Evolutionary conservation across 2,329 filamentous ascomycete species (phyloP), one percentile per base, ranked within the genome.

Genomic region (Raffaelea ambrosiae): DNA sequence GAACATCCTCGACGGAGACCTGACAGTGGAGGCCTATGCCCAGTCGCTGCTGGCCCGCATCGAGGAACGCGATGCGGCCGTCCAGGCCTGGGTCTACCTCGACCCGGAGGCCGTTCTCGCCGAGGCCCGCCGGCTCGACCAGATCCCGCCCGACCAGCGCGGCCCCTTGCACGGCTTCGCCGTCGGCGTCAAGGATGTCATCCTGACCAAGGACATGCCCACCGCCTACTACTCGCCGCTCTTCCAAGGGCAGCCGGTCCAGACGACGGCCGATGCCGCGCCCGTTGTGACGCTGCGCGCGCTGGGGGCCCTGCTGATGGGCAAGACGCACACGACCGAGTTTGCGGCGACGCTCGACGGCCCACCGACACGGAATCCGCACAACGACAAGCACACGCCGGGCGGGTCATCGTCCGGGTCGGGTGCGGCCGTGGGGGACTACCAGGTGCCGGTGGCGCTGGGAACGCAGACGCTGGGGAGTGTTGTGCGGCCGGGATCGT

Each of bases 341-440:
- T 84, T 85, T 54, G 78, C 81, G 0, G 72, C 76, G 3, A 77
- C 71, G 0, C 69, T 67, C 1, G 61, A 66, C 14, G 79, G 79
- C 0, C 68, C 73, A 1, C 68, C 67, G 44, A 81, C 79, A 1
- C 58, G 62, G 3, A 86, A 86, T 57, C 79, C 82, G 0, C 74
- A 77, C 51, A 65, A 73, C 50, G 50, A 63, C 0, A 51, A 49
- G 0, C 68, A 72, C 4, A 85, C 82, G 0, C 82, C 83, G 0
- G 83, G 83, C 1, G 83, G 83, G 41, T 85, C 81, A 0, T 84
- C 80, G 0, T 79, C 80, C 0, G 83, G 83, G 0, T 84, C 81
- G 0, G 83, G 70, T 0, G 81, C 82, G 0, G 81, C 79, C 0
- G 81, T 86, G 0, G 81, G 67, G 7, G 83, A 86, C 53, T 74